Percentiles rank a stretch among this genome's conserved stretches.
phyloP scores from a whole-genome alignment of 2,329 filamentous ascomycete species.

The Hypoxylon sp. region DNA sequence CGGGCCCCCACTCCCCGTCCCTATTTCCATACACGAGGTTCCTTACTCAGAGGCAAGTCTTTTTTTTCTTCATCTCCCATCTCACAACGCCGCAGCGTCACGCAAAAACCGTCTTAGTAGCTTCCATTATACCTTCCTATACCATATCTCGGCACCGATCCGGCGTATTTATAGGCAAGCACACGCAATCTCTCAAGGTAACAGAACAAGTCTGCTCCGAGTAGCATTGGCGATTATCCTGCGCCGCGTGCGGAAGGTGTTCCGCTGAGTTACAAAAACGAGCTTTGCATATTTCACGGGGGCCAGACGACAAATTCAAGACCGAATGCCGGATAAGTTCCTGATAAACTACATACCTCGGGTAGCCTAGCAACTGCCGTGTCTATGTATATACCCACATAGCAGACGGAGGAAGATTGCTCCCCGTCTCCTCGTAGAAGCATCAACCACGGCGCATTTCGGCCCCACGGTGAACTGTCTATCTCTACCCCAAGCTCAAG shows the following conservation, averaged over 20 bases:
- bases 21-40: neutral
- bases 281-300: neutral
- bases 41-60: no score
- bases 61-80: neutral
- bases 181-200: neutral
- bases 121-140: neutral
- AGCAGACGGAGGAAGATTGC: neutral
- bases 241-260: neutral
- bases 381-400: slow-evolving; percentile 22
- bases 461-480: slow-evolving; percentile 3
- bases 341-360: slow-evolving; percentile 2
- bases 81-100: neutral
- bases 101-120: neutral
- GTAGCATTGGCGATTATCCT: neutral
- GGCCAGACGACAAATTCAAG: neutral
- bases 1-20: neutral
- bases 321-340: neutral
- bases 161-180: no score
- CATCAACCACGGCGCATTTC: neutral
- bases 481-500: slow-evolving; percentile 14
- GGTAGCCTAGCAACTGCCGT: slow-evolving; percentile 9
- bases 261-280: neutral
- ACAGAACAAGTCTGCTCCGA: neutral
- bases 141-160: neutral
- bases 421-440: neutral